Base-by-base conservation (phyloP, 331 rosid genomes). In the Malus hybrid region DNA sequence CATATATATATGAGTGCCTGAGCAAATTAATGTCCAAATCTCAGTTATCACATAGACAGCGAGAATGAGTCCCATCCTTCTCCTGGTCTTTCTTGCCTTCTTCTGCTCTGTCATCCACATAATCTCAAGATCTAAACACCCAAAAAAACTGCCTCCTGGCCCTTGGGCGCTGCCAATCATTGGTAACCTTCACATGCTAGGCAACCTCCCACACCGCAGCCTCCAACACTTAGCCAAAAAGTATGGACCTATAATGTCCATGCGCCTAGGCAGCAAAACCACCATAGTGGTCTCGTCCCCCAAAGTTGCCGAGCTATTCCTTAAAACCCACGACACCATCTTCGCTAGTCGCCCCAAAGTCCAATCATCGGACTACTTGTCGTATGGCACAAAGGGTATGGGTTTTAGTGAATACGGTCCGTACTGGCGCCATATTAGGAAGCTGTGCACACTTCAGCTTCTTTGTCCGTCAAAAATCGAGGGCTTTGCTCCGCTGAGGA, bases 171-270 rank as follows among this genome's bases (percentile, higher is more conserved):
- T 84, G 0, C 90, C 92, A 8, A 29, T 88, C 7, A 42, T 84
- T 3, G 82, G 85, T 2, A 80, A 84, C 73, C 83, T 82, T 6
- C 84, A 80, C 71, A 12, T 75, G 76, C n/a, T 82, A 12, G 86
- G 83, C 0, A 44, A 55, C 24, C 76, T 78, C 13, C 83, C 79
- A 1, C 79, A 79, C 48, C 83, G 79, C 11, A 65, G 57, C 66
- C 75, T 79, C 34, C 83, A 74, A 36, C 5, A 78, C 22, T 44
- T 80, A 28, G 61, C 93, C 48, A 65, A 8, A 31, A 82, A 24
- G 66, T 57, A 88, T 50, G 93, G 93, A 16, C 76, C 84, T 32
- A 78, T 88, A 24, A 86, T 86, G 90, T 84, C 77, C 65, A 3
- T 84, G 0, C 64, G 80, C 7, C 70, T 88, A 1, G 88, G 90